Percentiles rank a stretch among this genome's conserved stretches.
phyloP scores from a whole-genome alignment of 225 moss, liverwort and hornwort genomes.

The Polytrichum commune region DNA sequence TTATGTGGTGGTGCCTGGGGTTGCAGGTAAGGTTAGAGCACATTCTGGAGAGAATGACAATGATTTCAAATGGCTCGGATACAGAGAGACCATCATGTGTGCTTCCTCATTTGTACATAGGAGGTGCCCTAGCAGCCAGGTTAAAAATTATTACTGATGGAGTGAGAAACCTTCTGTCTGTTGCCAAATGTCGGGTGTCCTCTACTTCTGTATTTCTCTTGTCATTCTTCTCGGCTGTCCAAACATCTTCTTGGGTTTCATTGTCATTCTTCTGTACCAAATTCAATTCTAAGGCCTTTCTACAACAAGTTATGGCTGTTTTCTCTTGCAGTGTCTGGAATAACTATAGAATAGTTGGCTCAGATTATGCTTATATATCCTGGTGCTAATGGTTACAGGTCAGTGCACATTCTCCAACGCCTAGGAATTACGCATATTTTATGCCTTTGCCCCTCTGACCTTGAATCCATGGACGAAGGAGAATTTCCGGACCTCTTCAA shows the following conservation, averaged over 20 bases:
- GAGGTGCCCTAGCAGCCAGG: constrained; percentile 84
- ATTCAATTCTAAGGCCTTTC: not conserved
- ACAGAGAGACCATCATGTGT: constrained; percentile 88
- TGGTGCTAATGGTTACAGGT: constrained; percentile 35
- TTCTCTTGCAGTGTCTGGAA: too few species aligned
- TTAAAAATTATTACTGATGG: too few species aligned
- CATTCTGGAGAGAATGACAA: constrained; percentile 81
- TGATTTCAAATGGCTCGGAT: constrained; percentile 83
- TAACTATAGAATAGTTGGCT: too few species aligned
- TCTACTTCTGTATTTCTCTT: too few species aligned
- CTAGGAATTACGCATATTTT: constrained; percentile 73
- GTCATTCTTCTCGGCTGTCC: too few species aligned
- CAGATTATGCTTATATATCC: not conserved
- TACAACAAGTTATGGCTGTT: too few species aligned
- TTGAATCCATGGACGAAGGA: constrained; percentile 46
- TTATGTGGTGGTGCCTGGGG: not conserved
- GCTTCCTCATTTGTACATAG: constrained; percentile 77
- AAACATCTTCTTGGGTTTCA: too few species aligned
- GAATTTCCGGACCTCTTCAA: constrained; percentile 75
- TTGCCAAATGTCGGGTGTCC: too few species aligned
- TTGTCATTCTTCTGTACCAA: not conserved
- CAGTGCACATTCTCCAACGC: constrained; percentile 67
- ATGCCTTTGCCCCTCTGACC: constrained; percentile 88
- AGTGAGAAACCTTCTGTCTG: too few species aligned
- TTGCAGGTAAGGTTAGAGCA: constrained; percentile 89